phyloP scores from a whole-genome alignment of 108 stramenopile species.

The Cyclotella distinguenda region DNA sequence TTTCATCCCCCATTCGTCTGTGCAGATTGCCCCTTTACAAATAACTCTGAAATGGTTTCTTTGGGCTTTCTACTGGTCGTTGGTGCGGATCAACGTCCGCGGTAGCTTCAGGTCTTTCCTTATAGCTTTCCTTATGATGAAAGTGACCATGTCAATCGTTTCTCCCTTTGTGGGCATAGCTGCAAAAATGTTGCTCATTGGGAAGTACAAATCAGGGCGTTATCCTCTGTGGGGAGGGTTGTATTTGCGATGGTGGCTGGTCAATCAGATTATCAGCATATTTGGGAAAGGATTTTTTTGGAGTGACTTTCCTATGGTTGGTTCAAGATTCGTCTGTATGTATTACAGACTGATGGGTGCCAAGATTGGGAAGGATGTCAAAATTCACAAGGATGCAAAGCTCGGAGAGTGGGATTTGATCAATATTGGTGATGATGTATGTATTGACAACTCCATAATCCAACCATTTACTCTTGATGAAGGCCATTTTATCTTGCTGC shows the following conservation, averaged over 20 bases:
- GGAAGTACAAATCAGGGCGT: slow-evolving; percentile 51
- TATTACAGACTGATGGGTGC: slow-evolving; percentile 59
- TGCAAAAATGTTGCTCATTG: slow-evolving; percentile 63
- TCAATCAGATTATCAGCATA: slow-evolving; percentile 48
- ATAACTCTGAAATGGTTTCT: neutral
- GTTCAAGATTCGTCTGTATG: slow-evolving; percentile 4
- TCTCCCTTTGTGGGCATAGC: slow-evolving; percentile 56
- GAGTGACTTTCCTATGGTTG: slow-evolving; percentile 25
- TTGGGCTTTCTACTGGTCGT: slow-evolving; percentile 10
- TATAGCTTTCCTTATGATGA: slow-evolving; percentile 44
- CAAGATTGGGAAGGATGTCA: slow-evolving; percentile 48
- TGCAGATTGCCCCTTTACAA: too few relatives aligned
- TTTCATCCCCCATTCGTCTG: too few relatives aligned
- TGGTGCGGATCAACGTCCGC: slow-evolving; percentile 24
- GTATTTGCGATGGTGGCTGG: slow-evolving; percentile 74
- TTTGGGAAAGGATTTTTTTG: slow-evolving; percentile 48
- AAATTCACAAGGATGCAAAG: slow-evolving; percentile 51
- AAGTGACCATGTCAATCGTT: slow-evolving; percentile 44
- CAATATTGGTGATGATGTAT: slow-evolving; percentile 48
- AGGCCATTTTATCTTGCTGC: slow-evolving; percentile 59
- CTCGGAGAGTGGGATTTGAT: slow-evolving; percentile 69
- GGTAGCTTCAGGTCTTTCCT: slow-evolving; percentile 41
- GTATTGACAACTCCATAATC: slow-evolving; percentile 54
- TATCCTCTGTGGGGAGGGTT: slow-evolving; percentile 54
- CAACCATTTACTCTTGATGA: slow-evolving; percentile 64